These are phyloP conservation scores for Hemileia vastatrix DNA, from an alignment of 1,284 basidiomycete genomes.

Conservation along the genomic window DNA sequence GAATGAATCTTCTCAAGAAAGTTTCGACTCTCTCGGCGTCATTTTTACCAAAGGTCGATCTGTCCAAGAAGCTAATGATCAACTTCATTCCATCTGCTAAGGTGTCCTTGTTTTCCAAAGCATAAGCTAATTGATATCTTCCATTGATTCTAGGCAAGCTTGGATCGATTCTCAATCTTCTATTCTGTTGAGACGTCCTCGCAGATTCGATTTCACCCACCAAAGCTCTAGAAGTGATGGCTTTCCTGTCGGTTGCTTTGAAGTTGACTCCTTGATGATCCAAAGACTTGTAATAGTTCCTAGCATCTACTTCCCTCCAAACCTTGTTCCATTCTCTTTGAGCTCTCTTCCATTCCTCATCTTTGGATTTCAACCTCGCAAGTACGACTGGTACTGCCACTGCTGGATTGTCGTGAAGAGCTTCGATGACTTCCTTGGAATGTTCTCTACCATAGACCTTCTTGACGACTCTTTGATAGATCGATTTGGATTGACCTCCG, in stretches of 20 bases:
- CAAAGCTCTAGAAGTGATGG: conserved; percentile 77
- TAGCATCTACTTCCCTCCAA: conserved; percentile 91
- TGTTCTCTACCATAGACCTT: conserved; percentile 83
- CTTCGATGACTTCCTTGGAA: conserved; percentile 72
- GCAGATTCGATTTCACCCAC: conserved; percentile 74
- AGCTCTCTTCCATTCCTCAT: conserved; percentile 91
- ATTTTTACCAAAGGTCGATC: conserved; percentile 60
- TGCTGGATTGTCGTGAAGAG: conserved; percentile 81
- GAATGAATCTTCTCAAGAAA: conserved; percentile 76
- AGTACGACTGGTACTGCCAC: conserved; percentile 87
- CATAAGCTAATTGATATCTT: conserved; percentile 64
- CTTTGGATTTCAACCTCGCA: conserved; percentile 78
- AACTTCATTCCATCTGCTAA: conserved; percentile 82
- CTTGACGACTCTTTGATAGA: conserved; percentile 88
- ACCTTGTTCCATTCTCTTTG: conserved; percentile 94
- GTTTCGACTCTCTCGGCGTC: conserved; percentile 76
- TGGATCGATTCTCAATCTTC: too few relatives aligned
- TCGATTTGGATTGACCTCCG: conserved; percentile 72
- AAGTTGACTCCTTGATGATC: conserved; percentile 91
- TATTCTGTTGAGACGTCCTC: conserved; percentile 64
- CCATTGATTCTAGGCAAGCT: conserved; percentile 41
- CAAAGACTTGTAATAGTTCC: conserved; percentile 93
- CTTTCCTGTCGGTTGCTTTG: conserved; percentile 94
- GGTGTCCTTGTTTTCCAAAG: conserved; percentile 67
- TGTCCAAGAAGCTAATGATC: conserved; percentile 80